Evolutionary conservation across 2,329 filamentous ascomycete genomes (phyloP).

Genomic region (Mycocentrospora acerina): DNA sequence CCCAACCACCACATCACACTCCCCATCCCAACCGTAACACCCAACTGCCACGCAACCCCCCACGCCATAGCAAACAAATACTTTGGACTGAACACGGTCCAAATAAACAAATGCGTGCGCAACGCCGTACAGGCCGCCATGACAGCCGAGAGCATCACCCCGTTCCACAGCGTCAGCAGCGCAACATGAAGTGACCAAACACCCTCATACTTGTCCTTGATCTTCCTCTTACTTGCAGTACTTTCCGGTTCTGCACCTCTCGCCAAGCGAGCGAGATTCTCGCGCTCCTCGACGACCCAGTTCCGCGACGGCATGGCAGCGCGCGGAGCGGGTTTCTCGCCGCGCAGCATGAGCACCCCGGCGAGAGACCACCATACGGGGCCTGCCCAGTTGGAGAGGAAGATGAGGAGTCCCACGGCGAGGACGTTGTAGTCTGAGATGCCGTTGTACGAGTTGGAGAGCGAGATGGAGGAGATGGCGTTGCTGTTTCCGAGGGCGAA

Average conservation of each 20-base stretch:
- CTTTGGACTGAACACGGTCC: conserved; percentile 98
- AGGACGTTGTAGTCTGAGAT: conserved; percentile 76
- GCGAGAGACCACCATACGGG: conserved; percentile 83
- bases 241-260: too few species aligned
- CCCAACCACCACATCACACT: conserved; percentile 36
- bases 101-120: conserved; percentile 91
- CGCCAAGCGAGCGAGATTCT: conserved; percentile 24
- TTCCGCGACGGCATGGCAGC: conserved; percentile 21
- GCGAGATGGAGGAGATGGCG: conserved; percentile 90
- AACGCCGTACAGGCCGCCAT: conserved; percentile 87
- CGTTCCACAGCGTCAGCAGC: conserved; percentile 69
- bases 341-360: conserved; percentile 55
- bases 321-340: too few species aligned
- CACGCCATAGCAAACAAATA: conserved; percentile 91
- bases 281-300: conserved; percentile 35
- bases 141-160: conserved; percentile 66
- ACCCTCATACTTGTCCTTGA: conserved; percentile 6
- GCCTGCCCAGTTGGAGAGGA: conserved; percentile 87
- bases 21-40: conserved; percentile 40
- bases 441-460: conserved; percentile 95
- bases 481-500: conserved; percentile 91
- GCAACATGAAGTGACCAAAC: conserved; percentile 54
- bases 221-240: too few species aligned
- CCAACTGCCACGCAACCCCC: conserved; percentile 78
- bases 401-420: conserved; percentile 81